Base-by-base conservation (phyloP, 169 alveolate species). In the Plasmodium gaboni region DNA sequence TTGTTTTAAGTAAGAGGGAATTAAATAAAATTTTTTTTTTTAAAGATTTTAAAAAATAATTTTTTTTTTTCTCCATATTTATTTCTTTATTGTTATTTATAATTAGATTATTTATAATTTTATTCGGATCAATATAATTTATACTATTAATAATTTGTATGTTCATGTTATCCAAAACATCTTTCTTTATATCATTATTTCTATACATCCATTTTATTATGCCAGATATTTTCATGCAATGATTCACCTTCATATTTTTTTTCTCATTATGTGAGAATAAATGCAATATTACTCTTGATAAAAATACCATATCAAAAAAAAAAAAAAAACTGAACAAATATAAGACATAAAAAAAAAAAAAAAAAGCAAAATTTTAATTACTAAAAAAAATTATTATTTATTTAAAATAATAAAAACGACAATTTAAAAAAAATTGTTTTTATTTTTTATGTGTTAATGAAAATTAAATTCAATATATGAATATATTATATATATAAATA, bases 71-170 rank as follows among this genome's bases (percentile, higher is more conserved):
- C 24, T 86, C 92, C 38, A 70, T 15, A 13, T 71, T 86, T 48
- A 8, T 38, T 32, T 74, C 72, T 63, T 22, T 22, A 61, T 86
- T 86, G 17, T 86, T 32, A 24, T 9, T 13, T 80, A 80, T 64
- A 55, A 83, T 83, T 32, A 32, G 44, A 64, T 86, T 70, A 22
- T 26, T 86, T 70, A 71, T 86, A 70, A 69, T 86, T 71, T 86
- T 69, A 28, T 71, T 59, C 24, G 92, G 92, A 50, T 86, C 59
- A 4, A 86, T 71, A 60, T 86, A 15, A 61, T 70, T 69, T 86
- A 86, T 73, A 48, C 55, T 69, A 26, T 86, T 86, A 59, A 86
- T 86, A 28, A 86, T 59, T 86, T 86, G 92, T 32, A 86, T 61
- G 28, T 86, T 69, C 61, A 86, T 86, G 59, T 86, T 71, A 42